These are phyloP conservation scores for Penicillium turbatum DNA, from an alignment of 495 filamentous ascomycete species.

Conservation along the genomic window DNA sequence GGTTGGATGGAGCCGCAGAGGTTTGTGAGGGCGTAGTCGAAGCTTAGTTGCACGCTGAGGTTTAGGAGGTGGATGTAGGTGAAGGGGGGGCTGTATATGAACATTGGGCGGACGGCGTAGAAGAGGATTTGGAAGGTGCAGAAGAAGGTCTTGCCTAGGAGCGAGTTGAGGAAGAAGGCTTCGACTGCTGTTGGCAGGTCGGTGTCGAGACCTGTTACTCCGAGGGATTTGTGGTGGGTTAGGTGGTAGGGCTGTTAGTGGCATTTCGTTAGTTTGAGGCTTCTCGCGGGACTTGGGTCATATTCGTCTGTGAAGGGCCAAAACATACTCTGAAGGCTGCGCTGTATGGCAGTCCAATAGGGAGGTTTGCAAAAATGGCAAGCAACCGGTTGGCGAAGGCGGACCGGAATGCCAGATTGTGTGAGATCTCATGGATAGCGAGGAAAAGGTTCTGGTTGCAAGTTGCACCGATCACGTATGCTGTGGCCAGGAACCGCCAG, in stretches of 20 bases:
- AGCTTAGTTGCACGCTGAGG: slow-evolving; percentile 65
- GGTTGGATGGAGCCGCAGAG: slow-evolving; percentile 49
- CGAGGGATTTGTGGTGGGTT: slow-evolving; percentile 98
- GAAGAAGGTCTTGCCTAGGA: slow-evolving; percentile 98
- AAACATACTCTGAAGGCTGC: slow-evolving; percentile 79
- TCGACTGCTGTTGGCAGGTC: slow-evolving; percentile 92
- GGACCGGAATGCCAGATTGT: slow-evolving; percentile 91
- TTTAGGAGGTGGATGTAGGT: slow-evolving; percentile 83
- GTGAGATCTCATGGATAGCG: slow-evolving; percentile 97
- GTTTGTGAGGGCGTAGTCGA: slow-evolving; percentile 67
- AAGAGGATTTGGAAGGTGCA: slow-evolving; percentile 99
- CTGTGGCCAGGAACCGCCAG: slow-evolving; percentile 75
- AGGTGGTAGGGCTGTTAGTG: slow-evolving; percentile 84
- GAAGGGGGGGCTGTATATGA: slow-evolving; percentile 83
- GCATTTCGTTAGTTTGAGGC: slow-evolving; percentile 6
- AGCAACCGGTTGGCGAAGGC: slow-evolving; percentile 78
- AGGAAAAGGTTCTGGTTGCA: slow-evolving; percentile 98
- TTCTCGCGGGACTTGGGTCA: neutral
- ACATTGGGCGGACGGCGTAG: slow-evolving; percentile 97
- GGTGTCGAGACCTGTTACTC: slow-evolving; percentile 92
- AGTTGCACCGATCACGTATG: slow-evolving; percentile 92
- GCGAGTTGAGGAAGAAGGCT: slow-evolving; percentile 90
- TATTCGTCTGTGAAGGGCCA: too few species aligned
- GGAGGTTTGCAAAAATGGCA: slow-evolving; percentile 90
- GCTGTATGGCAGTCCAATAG: slow-evolving; percentile 93